These are phyloP conservation scores for Fomitopsis palustris DNA, from an alignment of 1,284 basidiomycete species.

Conservation along the genomic window DNA sequence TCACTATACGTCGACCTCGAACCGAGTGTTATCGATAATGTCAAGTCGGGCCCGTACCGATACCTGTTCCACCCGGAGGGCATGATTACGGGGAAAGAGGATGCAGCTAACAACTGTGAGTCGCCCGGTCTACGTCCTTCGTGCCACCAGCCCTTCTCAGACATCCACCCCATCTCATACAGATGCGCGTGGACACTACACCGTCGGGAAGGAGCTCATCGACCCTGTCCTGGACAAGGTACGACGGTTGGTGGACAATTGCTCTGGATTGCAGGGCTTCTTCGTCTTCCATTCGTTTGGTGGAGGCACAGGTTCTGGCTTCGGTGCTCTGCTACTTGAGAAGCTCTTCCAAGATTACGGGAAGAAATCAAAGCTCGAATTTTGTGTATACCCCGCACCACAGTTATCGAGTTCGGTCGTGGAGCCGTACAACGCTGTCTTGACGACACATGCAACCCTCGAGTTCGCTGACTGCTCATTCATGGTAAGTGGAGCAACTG, in stretches of 20 bases:
- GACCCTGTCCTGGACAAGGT: constrained; percentile 94
- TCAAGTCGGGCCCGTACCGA: constrained; percentile 93
- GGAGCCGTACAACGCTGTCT: constrained; percentile 98
- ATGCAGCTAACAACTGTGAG: constrained; percentile 98
- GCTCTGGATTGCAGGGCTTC: constrained; percentile 97
- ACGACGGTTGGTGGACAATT: constrained; percentile 96
- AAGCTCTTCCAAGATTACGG: constrained; percentile 97
- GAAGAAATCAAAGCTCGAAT: constrained; percentile 99
- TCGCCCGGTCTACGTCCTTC: constrained; percentile 61
- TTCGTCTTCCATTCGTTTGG: constrained; percentile 99
- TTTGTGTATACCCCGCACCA: constrained; percentile 96
- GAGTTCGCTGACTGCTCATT: constrained; percentile 99
- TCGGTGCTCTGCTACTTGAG: constrained; percentile 97
- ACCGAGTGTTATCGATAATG: constrained; percentile 97
- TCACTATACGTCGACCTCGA: constrained; percentile 98
- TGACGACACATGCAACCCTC: constrained; percentile 98
- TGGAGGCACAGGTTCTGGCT: constrained; percentile 99
- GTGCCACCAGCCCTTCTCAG: constrained; percentile 54
- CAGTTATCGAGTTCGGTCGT: constrained; percentile 96
- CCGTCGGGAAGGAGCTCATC: constrained; percentile 95
- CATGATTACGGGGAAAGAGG: constrained; percentile 97
- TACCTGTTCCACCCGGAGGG: constrained; percentile 99
- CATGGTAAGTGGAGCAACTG: constrained; percentile 58
- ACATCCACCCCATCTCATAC: constrained; percentile 90
- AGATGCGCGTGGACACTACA: constrained; percentile 98